Evolutionary conservation across 768 basidiomycete genomes (phyloP).

Genomic region (Candolleomyces aberdarensis): DNA sequence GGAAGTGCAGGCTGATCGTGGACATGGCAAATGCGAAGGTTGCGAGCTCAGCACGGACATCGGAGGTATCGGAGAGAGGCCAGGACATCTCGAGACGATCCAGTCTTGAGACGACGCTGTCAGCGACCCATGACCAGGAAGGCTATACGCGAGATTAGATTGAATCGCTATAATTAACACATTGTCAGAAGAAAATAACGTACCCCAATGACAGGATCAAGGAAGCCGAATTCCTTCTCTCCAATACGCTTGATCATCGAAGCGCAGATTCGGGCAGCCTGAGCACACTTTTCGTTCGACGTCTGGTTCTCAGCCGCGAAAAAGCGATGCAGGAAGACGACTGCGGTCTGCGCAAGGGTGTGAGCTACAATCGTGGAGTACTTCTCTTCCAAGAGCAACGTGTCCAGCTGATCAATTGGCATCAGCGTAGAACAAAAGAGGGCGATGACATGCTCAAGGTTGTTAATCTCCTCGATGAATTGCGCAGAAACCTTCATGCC

Average conservation of each 20-base stretch:
- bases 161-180: constrained; percentile 5
- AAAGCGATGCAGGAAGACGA: constrained; percentile 61
- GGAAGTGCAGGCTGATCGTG: constrained; percentile 56
- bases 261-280: constrained; percentile 58
- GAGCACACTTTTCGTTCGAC: constrained; percentile 65
- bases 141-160: constrained; percentile 36
- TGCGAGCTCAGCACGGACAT: constrained; percentile 59
- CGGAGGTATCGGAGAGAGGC: constrained; percentile 54
- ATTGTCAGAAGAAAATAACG: constrained; percentile 18
- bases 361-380: constrained; percentile 58
- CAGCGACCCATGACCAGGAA: constrained; percentile 70
- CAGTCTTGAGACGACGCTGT: constrained; percentile 66
- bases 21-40: constrained; percentile 64
- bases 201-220: constrained; percentile 80
- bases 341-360: constrained; percentile 63
- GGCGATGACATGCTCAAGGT: constrained; percentile 60
- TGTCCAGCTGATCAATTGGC: constrained; percentile 61
- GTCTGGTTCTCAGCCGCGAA: constrained; percentile 57
- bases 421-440: constrained; percentile 63
- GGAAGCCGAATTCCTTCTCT: constrained; percentile 63
- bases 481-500: constrained; percentile 43
- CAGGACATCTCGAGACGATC: constrained; percentile 60
- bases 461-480: constrained; percentile 56
- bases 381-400: constrained; percentile 53
- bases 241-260: constrained; percentile 59